phyloP scores from a whole-genome alignment of 352 stramenopile species.

The Globisporangium solare region DNA sequence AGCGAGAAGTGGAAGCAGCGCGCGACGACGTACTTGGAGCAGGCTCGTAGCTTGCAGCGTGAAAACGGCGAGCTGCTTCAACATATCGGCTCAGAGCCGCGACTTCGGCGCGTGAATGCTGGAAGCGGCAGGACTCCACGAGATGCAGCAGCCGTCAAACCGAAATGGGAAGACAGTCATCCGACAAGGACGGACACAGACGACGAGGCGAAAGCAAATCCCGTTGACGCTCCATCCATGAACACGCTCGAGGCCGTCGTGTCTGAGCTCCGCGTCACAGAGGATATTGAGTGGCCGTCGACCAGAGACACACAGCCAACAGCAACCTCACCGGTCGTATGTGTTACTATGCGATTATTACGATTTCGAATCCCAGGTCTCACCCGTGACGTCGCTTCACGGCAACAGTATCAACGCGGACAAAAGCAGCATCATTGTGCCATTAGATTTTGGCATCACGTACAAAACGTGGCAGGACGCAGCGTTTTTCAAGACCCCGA shows the following conservation, averaged over 20 bases:
- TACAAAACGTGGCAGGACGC: slow-evolving; percentile 25
- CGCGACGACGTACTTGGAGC: slow-evolving; percentile 18
- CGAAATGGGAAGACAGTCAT: background rate
- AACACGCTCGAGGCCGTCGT: slow-evolving; percentile 19
- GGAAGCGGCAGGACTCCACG: background rate
- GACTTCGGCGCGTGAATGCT: background rate
- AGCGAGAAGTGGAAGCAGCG: slow-evolving; percentile 15
- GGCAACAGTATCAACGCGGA: no score
- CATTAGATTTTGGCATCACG: slow-evolving; percentile 26
- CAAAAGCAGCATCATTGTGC: background rate
- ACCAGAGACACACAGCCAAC: background rate
- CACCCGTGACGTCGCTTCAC: slow-evolving; percentile 17
- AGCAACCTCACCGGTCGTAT: slow-evolving; percentile 1
- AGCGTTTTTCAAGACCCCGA: slow-evolving; percentile 19
- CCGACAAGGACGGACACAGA: background rate
- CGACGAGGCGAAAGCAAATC: background rate
- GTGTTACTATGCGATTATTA: slow-evolving; percentile 37
- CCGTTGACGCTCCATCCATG: background rate
- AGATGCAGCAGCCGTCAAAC: background rate
- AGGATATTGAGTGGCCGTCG: background rate
- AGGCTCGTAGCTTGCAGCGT: slow-evolving; percentile 19
- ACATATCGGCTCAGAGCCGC: slow-evolving; percentile 5
- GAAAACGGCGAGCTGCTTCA: slow-evolving; percentile 15
- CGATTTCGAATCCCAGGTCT: slow-evolving; percentile 38
- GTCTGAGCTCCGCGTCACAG: slow-evolving; percentile 8